phyloP scores from a whole-genome alignment of 2,329 filamentous ascomycete species.

The Ilyonectria sp. region DNA sequence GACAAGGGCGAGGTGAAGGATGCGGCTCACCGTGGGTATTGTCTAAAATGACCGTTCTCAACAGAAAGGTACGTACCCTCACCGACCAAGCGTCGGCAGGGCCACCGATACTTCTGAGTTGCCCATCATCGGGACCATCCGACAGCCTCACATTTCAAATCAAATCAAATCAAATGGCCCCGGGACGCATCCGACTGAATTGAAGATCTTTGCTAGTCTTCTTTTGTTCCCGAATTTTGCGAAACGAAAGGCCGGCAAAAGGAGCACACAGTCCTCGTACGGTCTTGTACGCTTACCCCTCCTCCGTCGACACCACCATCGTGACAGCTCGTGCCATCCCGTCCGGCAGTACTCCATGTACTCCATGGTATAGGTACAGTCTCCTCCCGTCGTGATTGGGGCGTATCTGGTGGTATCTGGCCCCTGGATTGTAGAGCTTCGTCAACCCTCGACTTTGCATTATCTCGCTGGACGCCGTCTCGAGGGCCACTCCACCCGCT shows the following conservation, averaged over 20 bases:
- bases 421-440: not conserved
- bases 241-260: not conserved
- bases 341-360: constrained; percentile 8
- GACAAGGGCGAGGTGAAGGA: constrained; percentile 21
- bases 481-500: not conserved
- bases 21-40: constrained; percentile 21
- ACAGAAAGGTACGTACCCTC: constrained; percentile 32
- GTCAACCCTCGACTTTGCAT: not conserved
- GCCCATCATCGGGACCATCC: not conserved
- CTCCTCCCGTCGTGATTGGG: constrained; percentile 1
- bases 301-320: constrained; percentile 14
- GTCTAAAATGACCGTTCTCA: constrained; percentile 24
- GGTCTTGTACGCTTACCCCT: constrained; percentile 1
- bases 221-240: not conserved
- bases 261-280: not conserved
- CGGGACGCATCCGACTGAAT: not conserved
- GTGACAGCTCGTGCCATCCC: constrained; percentile 12
- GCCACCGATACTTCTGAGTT: constrained; percentile 4
- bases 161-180: not conserved
- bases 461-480: constrained; percentile 1
- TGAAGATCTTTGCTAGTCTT: not conserved
- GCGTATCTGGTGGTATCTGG: not conserved
- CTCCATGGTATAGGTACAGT: not conserved
- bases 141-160: not conserved
- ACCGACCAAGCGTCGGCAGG: constrained; percentile 6